Evolutionary conservation across 129 eudicot species (phyloP).

Genomic region (Lactuca saligna): DNA sequence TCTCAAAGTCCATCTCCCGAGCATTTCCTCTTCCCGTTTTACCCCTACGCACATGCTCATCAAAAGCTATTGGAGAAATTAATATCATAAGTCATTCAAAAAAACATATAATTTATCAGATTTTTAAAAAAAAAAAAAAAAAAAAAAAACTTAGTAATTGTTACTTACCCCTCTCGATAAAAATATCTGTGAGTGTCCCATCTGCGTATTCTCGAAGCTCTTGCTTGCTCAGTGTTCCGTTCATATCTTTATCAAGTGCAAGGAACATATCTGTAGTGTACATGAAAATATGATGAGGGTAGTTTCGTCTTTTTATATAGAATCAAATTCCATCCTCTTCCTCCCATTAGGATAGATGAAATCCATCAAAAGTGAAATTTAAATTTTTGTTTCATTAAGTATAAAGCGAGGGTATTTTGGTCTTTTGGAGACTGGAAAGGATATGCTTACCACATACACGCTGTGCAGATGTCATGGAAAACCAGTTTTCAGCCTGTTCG

Average conservation of each 20-base stretch:
- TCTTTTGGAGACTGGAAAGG: background rate
- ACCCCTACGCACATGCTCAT: conserved; percentile 94
- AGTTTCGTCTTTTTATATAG: no score
- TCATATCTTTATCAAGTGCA: conserved; percentile 95
- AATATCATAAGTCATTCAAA: background rate
- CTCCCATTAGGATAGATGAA: no score
- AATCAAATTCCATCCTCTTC: no score
- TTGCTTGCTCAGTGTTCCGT: conserved; percentile 84
- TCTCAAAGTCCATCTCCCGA: conserved; percentile 96
- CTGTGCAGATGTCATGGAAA: conserved; percentile 93
- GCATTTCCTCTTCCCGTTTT: conserved; percentile 70
- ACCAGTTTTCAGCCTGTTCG: conserved; percentile 99
- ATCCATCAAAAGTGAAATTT: no score
- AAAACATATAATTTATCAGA: background rate
- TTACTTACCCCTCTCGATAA: conserved; percentile 84
- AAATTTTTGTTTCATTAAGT: no score
- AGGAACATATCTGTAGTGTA: conserved; percentile 80
- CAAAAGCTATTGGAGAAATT: conserved; percentile 54
- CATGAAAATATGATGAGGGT: background rate
- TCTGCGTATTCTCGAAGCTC: conserved; percentile 99
- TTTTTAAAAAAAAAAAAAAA: no score
- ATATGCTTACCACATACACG: conserved; percentile 75
- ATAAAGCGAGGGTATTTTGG: no score
- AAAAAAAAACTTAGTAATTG: background rate
- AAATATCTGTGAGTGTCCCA: conserved; percentile 95